These are phyloP conservation scores for Cladosporium sp. DNA, from an alignment of 2,329 filamentous ascomycete species.

Conservation along the genomic window DNA sequence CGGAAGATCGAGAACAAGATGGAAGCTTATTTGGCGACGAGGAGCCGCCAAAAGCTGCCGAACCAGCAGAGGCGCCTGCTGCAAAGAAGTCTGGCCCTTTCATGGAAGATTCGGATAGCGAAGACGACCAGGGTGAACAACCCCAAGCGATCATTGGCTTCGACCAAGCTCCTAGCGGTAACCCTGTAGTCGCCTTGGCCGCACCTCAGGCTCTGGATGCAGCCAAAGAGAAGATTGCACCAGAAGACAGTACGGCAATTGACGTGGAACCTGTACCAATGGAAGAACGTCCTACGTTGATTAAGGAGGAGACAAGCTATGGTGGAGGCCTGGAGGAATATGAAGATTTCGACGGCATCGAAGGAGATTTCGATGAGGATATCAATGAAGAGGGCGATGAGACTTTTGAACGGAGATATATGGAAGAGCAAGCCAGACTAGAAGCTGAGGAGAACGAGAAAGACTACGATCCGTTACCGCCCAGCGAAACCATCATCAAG, in stretches of 20 bases:
- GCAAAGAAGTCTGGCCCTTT: slow-evolving; percentile 55
- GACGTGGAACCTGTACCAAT: background rate
- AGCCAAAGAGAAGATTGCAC: background rate
- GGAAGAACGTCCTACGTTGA: slow-evolving; percentile 20
- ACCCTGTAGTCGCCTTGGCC: background rate
- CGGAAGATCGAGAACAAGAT: slow-evolving; percentile 21
- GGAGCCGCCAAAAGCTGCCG: background rate
- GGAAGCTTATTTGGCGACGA: slow-evolving; percentile 4
- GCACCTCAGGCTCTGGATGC: background rate
- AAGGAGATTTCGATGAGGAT: slow-evolving; percentile 56
- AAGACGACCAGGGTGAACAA: slow-evolving; percentile 38
- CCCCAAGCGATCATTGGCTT: slow-evolving; percentile 22
- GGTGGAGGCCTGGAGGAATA: slow-evolving; percentile 46
- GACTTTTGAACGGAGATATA: slow-evolving; percentile 56
- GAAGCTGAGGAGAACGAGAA: slow-evolving; percentile 51
- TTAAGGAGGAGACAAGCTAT: slow-evolving; percentile 50
- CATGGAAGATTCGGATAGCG: slow-evolving; percentile 65
- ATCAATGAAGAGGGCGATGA: slow-evolving; percentile 53
- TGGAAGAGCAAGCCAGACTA: slow-evolving; percentile 63
- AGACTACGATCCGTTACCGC: slow-evolving; percentile 24
- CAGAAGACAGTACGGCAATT: background rate
- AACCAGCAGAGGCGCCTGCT: background rate
- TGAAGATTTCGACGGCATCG: slow-evolving; percentile 48
- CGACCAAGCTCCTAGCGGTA: slow-evolving; percentile 13
- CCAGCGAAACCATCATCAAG: slow-evolving; percentile 17